Evolutionary conservation across 169 alveolate genomes (phyloP), one percentile per base, ranked within the genome.

Genomic region (Plasmodium inui): DNA sequence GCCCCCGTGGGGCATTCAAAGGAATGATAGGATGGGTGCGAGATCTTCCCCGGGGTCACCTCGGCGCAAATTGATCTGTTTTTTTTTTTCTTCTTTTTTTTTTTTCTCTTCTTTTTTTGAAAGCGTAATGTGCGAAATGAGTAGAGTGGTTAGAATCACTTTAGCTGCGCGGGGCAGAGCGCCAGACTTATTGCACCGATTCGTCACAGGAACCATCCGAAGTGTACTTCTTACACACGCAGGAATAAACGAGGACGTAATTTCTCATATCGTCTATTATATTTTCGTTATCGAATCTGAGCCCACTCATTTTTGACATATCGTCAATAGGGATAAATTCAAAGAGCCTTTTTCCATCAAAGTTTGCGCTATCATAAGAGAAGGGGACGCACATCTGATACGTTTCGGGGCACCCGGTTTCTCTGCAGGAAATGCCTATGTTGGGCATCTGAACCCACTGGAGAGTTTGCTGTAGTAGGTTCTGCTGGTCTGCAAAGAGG

Each of bases 371-470:
- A 26, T 76, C 80, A 14, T 28, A 30, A 50, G 3, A 74, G 61
- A 86, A 37, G 12, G 93, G 93, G 22, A 78, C 12, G 46, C 93
- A 86, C 85, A 86, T 86, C 30, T 86, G 73, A 76, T 86, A 86
- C 28, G 93, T 0, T 34, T 86, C 19, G 41, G 93, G 93, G 26
- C 93, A 86, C 12, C 86, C 84, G 3, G 86, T 86, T 76, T 73
- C 82, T 76, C 93, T 73, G 81, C 93, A 86, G 19, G 86, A 44
- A 26, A 86, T 32, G 26, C 22, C 26, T 10, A 50, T 53, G 57
- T 26, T 10, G 9, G 86, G 82, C 37, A 74, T 30, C 30, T 50
- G 30, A 46, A 12, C 8, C 93, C 93, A 86, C 3, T 46, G 34
- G 9, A 0, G 0, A 1, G 74, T 26, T 7, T 86, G n/a, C 80